Evolutionary conservation across 2,329 filamentous ascomycete genomes (phyloP), one percentile per base, ranked within the genome.

Genomic region (Phialophora chinensis): DNA sequence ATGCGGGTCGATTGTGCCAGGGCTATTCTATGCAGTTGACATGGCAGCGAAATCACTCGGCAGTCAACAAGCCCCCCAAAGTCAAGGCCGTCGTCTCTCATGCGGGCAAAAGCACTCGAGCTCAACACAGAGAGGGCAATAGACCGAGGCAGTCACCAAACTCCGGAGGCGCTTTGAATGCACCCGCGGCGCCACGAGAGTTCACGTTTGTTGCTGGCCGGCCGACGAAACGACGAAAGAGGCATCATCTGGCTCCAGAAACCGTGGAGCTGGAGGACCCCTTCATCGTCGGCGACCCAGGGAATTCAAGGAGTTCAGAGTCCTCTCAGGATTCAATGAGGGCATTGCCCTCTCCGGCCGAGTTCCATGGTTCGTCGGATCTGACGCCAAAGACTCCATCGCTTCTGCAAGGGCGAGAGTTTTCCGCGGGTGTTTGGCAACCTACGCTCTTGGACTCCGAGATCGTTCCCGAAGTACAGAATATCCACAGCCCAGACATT

Each of bases 11-110:
- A 17, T 23, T 66, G 27, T 66, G 63, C 47, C 63, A 66, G 53
- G 63, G 63, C 3, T 66, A 66, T 29, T 66, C 63, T 4, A 66
- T 66, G 63, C 38, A 62, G 20, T 62, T 66, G 59, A 66, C 63
- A 38, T 66, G 63, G 63, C 63, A 62, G 17, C 52, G 31, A 12
- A 58, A 55, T 50, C 63, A 66, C 42, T 66, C 63, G 12, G 27
- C 54, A 29, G 44, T 33, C 29, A 61, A 66, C 44, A 61, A 62
- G 42, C 63, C 63, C 6, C 59, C 63, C 1, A 66, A 66, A 31
- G 63, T 62, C 23, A 61, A 50, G 57, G 27, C 57, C 17, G 3
- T 12, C 2, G 14, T 50, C 25, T 35, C 57, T 23, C 25, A 33
- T 20, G 44, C 27, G 27, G 47, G 27, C 23, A 23, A 17, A 6